phyloP scores from a whole-genome alignment of 768 basidiomycete genomes.

The Mrakia blollopis region DNA sequence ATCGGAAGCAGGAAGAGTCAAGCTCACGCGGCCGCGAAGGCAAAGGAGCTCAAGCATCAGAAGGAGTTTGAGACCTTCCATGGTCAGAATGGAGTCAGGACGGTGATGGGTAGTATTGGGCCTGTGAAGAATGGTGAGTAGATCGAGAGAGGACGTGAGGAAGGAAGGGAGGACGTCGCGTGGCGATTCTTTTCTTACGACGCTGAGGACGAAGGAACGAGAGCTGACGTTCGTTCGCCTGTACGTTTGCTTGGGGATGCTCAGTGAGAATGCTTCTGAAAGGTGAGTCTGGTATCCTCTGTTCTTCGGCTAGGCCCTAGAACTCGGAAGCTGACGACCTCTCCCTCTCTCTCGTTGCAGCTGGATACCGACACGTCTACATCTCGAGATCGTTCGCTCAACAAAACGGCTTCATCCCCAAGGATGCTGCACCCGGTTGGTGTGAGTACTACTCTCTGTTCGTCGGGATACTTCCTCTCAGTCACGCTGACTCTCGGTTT shows the following conservation, averaged over 20 bases:
- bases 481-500: background rate
- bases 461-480: background rate
- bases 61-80: constrained; percentile 81
- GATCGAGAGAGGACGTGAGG: constrained; percentile 51
- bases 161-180: constrained; percentile 6
- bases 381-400: constrained; percentile 89
- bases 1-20: constrained; percentile 50
- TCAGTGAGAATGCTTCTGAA: constrained; percentile 89
- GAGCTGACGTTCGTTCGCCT: background rate
- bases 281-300: constrained; percentile 35
- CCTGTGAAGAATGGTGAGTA: constrained; percentile 59
- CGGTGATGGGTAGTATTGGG: constrained; percentile 83
- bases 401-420: constrained; percentile 78
- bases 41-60: constrained; percentile 52
- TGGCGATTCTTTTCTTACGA: too few species aligned
- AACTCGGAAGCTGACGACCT: background rate
- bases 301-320: too few species aligned
- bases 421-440: constrained; percentile 67
- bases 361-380: constrained; percentile 89
- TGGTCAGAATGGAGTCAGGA: constrained; percentile 84
- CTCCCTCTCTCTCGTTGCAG: background rate
- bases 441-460: constrained; percentile 39
- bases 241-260: background rate
- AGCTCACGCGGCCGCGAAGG: constrained; percentile 37
- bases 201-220: background rate